Evolutionary conservation across 1,284 basidiomycete genomes (phyloP).

Genomic region (Bondarzewia mesenterica): DNA sequence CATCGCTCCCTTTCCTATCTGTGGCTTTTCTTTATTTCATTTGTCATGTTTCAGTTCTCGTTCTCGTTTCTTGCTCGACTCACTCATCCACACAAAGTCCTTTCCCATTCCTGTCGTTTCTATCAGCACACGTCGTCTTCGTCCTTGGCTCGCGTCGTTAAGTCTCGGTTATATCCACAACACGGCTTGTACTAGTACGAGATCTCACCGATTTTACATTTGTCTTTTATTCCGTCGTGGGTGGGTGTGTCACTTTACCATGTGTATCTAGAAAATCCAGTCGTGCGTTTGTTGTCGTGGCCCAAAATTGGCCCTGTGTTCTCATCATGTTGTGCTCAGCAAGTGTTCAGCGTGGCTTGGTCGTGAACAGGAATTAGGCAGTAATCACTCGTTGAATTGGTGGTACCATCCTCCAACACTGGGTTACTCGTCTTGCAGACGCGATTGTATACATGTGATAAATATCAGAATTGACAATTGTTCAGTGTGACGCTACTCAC

Average conservation of each 20-base stretch:
- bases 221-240: constrained; percentile 9
- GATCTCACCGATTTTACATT: constrained; percentile 7
- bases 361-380: too few relatives aligned
- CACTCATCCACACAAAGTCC: constrained; percentile 28
- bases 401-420: too few relatives aligned
- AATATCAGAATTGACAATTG: too few relatives aligned
- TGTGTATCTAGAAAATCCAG: constrained; percentile 7
- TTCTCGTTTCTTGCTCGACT: constrained; percentile 19
- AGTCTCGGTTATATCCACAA: constrained; percentile 26
- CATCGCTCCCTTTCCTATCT: constrained; percentile 6
- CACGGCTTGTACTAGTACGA: constrained; percentile 38
- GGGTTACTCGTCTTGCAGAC: too few relatives aligned
- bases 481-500: too few relatives aligned
- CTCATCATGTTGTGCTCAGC: too few relatives aligned
- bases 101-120: constrained; percentile 25
- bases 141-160: constrained; percentile 25
- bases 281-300: neutral
- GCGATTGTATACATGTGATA: too few relatives aligned
- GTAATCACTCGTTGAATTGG: too few relatives aligned
- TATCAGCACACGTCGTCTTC: constrained; percentile 31
- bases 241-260: constrained; percentile 15
- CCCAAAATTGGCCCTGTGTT: too few relatives aligned
- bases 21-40: constrained; percentile 2
- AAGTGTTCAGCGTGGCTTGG: too few relatives aligned
- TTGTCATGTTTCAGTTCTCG: constrained; percentile 7